phyloP scores from a whole-genome alignment of 163 green algal genomes.

The Chlamydomonas reinhardtii region DNA sequence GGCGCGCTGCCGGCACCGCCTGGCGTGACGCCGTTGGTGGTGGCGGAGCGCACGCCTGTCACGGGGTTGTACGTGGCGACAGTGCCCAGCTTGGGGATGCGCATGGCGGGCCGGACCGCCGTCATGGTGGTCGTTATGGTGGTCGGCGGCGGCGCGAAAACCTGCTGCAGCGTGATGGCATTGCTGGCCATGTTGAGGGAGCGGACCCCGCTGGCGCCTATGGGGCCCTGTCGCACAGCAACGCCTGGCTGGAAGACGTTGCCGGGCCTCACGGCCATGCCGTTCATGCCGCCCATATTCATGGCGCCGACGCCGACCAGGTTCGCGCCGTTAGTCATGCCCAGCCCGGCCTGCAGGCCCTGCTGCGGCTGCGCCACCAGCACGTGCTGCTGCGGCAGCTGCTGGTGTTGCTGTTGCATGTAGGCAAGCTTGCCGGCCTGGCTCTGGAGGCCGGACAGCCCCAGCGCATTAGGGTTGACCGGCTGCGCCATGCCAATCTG shows the following conservation, averaged over 20 bases:
- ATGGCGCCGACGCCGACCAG: no score
- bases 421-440: conserved; percentile 11
- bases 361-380: conserved; percentile 25
- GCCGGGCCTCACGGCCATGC: neutral
- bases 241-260: neutral
- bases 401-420: neutral
- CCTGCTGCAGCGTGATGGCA: neutral
- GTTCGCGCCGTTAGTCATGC: neutral
- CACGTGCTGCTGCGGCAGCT: conserved; percentile 7
- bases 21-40: neutral
- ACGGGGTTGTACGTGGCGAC: conserved; percentile 45
- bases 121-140: neutral
- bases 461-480: neutral
- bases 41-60: conserved; percentile 24
- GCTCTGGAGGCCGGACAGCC: neutral
- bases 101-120: neutral
- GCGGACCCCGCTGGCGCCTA: neutral
- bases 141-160: neutral
- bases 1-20: neutral
- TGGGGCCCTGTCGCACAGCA: neutral
- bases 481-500: neutral
- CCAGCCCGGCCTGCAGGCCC: neutral
- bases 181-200: neutral
- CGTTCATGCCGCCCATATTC: neutral
- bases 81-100: conserved; percentile 43